Percentiles rank a stretch among this genome's conserved stretches.
Conservation (phyloP, 306 rosid species). For the Ziziphus jujuba region DNA sequence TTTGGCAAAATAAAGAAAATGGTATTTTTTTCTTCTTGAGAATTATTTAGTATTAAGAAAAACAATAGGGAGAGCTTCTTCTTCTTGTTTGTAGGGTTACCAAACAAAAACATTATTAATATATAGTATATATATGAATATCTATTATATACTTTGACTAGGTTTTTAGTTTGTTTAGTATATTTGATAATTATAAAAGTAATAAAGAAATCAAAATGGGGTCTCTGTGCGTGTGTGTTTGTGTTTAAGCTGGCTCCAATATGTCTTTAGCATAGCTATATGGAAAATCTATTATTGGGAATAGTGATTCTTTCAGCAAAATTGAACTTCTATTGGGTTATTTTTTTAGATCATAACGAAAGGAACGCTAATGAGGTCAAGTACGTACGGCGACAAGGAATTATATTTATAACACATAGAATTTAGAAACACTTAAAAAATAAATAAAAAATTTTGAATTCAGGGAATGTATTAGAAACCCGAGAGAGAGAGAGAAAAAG, state of each 20-base stretch:
- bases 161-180: conserved; percentile 15
- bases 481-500: too few relatives aligned
- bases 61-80: conserved; percentile 3
- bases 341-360: too few relatives aligned
- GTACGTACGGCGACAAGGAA: too few relatives aligned
- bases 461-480: too few relatives aligned
- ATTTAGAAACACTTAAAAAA: too few relatives aligned
- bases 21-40: conserved; percentile 17
- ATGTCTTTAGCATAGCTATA: neutral
- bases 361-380: too few relatives aligned
- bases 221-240: conserved; percentile 7
- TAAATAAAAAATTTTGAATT: too few relatives aligned
- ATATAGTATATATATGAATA: conserved; percentile 14
- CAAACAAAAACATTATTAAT: conserved; percentile 23
- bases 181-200: conserved; percentile 14
- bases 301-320: neutral
- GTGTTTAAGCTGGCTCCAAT: neutral
- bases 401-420: too few relatives aligned
- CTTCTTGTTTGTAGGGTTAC: conserved; percentile 30
- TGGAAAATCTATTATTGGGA: conserved; percentile 11
- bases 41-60: conserved; percentile 5
- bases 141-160: neutral
- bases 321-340: too few relatives aligned
- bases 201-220: conserved; percentile 27
- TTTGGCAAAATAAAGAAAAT: neutral